Base-by-base conservation (phyloP, 2,329 filamentous ascomycete species). In the Aureobasidium zeae region DNA sequence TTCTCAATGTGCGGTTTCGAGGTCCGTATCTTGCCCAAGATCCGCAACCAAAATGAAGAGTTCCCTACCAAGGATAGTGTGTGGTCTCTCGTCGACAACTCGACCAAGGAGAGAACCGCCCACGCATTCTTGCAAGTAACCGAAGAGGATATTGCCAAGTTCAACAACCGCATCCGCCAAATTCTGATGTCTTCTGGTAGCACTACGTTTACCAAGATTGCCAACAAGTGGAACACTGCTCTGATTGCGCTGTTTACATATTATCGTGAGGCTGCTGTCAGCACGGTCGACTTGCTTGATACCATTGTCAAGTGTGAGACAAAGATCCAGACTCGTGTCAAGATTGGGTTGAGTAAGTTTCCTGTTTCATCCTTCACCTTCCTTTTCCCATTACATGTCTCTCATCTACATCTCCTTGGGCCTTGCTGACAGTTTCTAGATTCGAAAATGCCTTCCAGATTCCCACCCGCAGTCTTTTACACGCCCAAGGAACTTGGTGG, bases 121-220 rank as follows among this genome's bases (percentile, higher is more conserved):
- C 87, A 96, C 63, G 91, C 93, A 8, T 98, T 98, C 74, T 68
- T 98, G 43, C 89, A 96, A 58, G 91, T 98, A 16, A 96, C 91
- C 0, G 89, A 96, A 57, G 91, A 96, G 59, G 91, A 98, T 58
- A 89, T 98, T 36, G 83, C 89, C 52, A 96, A 96, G 65, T 98
- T 98, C 73, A 98, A 98, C 67, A 98, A 98, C 63, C 81, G 93
- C 30, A 98, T 98, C 58, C 80, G 91, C 48, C 91, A 98, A 59
- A 98, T 98, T 60, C 73, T 98, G 45, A 98, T 98, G 91, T 96
- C 89, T 9, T 96, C 91, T 47, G 93, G 91, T n/a, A 94, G 86
- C 4, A 98, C 91, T 0, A 98, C 91, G 0, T 98, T 98, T 67
- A 98, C 91, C 33, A 98, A 98, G 74, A 98, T 98, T 58, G 91